Evolutionary conservation across 805 yeast genomes (phyloP).

Genomic region (Candida mattraensis): DNA sequence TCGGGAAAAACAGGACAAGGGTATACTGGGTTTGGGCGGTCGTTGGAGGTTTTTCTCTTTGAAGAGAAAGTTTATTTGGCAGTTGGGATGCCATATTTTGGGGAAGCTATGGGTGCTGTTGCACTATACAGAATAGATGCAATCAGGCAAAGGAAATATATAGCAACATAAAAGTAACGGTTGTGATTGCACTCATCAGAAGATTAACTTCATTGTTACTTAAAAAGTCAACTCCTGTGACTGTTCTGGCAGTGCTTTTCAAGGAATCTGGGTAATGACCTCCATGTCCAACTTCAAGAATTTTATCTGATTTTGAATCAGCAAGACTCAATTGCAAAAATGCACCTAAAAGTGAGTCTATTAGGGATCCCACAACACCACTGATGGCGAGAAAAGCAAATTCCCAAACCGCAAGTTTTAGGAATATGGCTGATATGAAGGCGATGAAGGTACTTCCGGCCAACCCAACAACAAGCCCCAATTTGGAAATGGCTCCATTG

Average conservation of each 20-base stretch:
- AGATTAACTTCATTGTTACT: constrained; percentile 12
- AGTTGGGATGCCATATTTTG: constrained; percentile 38
- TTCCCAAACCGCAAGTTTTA: neutral
- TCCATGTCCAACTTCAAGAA: constrained; percentile 13
- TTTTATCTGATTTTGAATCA: constrained; percentile 3
- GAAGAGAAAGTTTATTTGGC: constrained; percentile 25
- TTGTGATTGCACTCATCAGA: constrained; percentile 22
- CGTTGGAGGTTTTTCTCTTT: constrained; percentile 31
- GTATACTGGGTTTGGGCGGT: constrained; percentile 45
- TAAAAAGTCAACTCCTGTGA: constrained; percentile 7
- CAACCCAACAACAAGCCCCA: constrained; percentile 13
- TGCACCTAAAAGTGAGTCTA: constrained; percentile 17
- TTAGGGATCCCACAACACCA: constrained; percentile 13
- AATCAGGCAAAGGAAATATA: constrained; percentile 23
- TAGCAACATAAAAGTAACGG: constrained; percentile 34
- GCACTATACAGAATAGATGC: too few species aligned
- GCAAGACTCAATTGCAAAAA: constrained; percentile 10
- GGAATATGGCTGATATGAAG: constrained; percentile 1
- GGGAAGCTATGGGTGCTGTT: too few species aligned
- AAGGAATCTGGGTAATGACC: constrained; percentile 4
- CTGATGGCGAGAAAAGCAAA: constrained; percentile 10
- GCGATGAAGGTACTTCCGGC: constrained; percentile 10
- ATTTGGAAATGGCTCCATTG: constrained; percentile 12
- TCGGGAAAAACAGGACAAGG: constrained; percentile 30
- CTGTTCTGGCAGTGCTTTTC: neutral